phyloP scores from a whole-genome alignment of 768 basidiomycete species.

The Boletellus ananiceps region DNA sequence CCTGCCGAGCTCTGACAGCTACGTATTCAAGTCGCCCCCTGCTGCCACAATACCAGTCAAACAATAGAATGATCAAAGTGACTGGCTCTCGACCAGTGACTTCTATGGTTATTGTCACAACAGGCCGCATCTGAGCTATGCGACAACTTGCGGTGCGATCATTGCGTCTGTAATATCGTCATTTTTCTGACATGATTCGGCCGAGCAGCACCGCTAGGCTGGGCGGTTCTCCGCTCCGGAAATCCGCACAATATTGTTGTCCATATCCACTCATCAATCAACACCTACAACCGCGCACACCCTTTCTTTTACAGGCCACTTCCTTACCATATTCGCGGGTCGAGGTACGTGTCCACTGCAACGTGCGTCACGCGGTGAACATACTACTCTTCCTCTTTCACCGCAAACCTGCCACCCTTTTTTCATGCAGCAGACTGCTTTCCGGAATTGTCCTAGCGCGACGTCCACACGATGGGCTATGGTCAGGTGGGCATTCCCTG shows the following conservation, averaged over 20 bases:
- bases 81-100: not conserved
- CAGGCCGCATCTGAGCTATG: conserved; percentile 9
- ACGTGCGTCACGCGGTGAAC: conserved; percentile 3
- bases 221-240: not conserved
- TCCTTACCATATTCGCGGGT: not conserved
- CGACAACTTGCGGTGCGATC: conserved; percentile 15
- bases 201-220: not conserved
- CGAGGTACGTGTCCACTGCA: conserved; percentile 1
- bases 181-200: conserved; percentile 11
- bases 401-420: conserved; percentile 1
- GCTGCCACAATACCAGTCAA: conserved; percentile 8
- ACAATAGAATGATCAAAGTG: conserved; percentile 11
- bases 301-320: not conserved
- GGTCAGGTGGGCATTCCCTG: not conserved
- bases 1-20: conserved; percentile 17
- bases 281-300: not conserved
- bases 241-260: conserved; percentile 1
- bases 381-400: conserved; percentile 1
- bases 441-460: not conserved
- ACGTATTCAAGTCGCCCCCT: conserved; percentile 14
- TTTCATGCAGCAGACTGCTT: conserved; percentile 1
- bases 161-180: conserved; percentile 10
- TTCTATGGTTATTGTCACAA: conserved; percentile 5
- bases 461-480: not conserved
- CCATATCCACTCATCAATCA: not conserved